Evolutionary conservation across 495 filamentous ascomycete genomes (phyloP).

Genomic region (Daldinia bambusicola): DNA sequence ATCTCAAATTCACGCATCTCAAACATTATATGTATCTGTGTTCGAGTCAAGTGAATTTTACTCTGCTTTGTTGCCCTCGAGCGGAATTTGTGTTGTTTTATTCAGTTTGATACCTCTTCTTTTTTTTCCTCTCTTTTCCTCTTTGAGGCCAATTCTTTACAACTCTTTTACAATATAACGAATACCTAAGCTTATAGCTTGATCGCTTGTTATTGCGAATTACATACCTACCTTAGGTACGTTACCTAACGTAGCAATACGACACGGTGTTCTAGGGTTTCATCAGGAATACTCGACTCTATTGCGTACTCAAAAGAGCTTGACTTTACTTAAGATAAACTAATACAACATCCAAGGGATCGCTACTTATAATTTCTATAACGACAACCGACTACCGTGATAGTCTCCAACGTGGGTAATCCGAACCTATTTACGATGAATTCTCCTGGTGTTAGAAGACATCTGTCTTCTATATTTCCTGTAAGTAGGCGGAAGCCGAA

Average conservation of each 20-base stretch:
- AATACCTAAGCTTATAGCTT: too few relatives aligned
- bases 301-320: background rate
- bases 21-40: too few relatives aligned
- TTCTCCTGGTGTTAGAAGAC: background rate
- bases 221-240: too few relatives aligned
- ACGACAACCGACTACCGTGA: background rate
- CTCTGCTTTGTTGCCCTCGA: background rate
- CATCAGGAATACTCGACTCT: background rate
- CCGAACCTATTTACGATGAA: constrained; percentile 1
- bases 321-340: background rate
- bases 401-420: background rate
- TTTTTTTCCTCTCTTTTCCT: too few relatives aligned
- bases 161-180: background rate
- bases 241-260: background rate
- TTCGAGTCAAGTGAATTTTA: too few relatives aligned
- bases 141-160: background rate
- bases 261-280: background rate
- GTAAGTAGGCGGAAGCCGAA: background rate
- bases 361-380: background rate
- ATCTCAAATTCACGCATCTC: background rate
- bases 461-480: background rate
- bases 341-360: background rate
- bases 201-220: too few relatives aligned
- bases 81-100: background rate
- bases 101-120: background rate